Evolutionary conservation across 2,329 filamentous ascomycete species (phyloP).

Genomic region (Trichoderma atroviride): DNA sequence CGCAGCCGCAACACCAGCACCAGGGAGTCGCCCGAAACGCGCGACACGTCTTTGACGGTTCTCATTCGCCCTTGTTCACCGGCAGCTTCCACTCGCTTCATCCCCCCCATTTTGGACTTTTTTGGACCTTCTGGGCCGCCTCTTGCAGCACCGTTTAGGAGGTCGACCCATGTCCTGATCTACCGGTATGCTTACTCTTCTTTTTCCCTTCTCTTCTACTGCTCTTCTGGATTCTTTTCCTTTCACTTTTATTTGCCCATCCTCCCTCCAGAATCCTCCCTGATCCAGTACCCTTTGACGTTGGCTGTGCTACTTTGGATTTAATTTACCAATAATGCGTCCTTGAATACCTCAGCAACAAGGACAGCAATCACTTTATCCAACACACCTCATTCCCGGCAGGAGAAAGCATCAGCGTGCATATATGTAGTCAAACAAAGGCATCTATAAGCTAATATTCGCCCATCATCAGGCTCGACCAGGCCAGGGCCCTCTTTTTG

Average conservation of each 20-base stretch:
- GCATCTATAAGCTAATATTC: conserved; percentile 18
- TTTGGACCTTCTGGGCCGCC: conserved; percentile 14
- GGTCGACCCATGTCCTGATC: conserved; percentile 22
- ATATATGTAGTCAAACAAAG: not conserved
- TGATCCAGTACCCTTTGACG: not conserved
- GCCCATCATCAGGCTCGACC: conserved; percentile 15
- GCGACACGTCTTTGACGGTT: conserved; percentile 2
- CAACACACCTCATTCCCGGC: conserved; percentile 6
- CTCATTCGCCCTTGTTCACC: conserved; percentile 18
- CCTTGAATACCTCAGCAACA: not conserved
- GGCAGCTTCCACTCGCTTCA: conserved; percentile 16
- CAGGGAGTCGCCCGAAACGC: conserved; percentile 15
- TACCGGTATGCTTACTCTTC: conserved; percentile 21
- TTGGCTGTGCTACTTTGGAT: not conserved
- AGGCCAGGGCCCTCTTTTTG: conserved; percentile 11
- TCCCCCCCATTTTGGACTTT: conserved; percentile 12
- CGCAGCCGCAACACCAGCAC: conserved; percentile 14
- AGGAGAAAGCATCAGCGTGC: not conserved
- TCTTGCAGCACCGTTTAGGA: conserved; percentile 17
- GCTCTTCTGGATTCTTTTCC: not conserved
- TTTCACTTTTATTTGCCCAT: not conserved
- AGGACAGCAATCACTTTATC: not conserved
- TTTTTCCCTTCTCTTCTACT: not conserved
- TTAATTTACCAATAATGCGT: conserved; percentile 11
- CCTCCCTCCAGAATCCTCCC: not conserved